These are phyloP conservation scores for Aspergillus sp. DNA, from an alignment of 2,329 filamentous ascomycete species.

Conservation along the genomic window DNA sequence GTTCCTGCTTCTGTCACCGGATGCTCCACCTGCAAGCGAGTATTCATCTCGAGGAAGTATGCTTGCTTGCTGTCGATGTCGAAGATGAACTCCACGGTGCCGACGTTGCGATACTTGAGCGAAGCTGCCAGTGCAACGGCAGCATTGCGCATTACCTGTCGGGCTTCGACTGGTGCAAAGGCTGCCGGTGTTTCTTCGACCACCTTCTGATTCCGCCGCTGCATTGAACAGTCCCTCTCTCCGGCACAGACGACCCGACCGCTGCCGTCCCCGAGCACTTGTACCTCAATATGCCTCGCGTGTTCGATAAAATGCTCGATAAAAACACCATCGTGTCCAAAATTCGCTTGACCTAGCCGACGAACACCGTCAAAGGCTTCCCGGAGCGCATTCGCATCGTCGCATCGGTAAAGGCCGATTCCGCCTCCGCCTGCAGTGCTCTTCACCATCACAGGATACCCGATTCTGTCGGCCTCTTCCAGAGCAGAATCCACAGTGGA, in stretches of 20 bases:
- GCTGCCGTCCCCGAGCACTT: conserved; percentile 42
- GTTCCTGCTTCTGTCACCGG: conserved; percentile 48
- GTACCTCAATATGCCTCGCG: conserved; percentile 56
- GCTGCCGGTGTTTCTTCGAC: conserved; percentile 53
- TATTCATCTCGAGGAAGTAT: conserved; percentile 57
- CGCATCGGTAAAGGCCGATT: conserved; percentile 1
- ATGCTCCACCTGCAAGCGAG: conserved; percentile 57
- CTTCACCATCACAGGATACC: conserved; percentile 12
- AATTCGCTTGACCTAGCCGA: background rate
- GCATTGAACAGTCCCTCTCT: conserved; percentile 58
- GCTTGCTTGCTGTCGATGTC: conserved; percentile 44
- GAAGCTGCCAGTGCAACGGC: conserved; percentile 43
- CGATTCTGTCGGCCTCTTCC: conserved; percentile 1
- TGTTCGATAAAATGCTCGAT: background rate
- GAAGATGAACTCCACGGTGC: conserved; percentile 54
- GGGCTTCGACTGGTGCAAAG: conserved; percentile 36
- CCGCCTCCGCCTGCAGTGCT: conserved; percentile 13
- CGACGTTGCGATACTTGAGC: conserved; percentile 48
- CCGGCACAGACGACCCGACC: conserved; percentile 42
- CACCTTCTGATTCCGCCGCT: conserved; percentile 58
- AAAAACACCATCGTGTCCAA: conserved; percentile 1
- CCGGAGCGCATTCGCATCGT: background rate
- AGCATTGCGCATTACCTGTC: conserved; percentile 42
- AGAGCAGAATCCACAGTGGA: background rate
- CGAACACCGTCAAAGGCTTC: conserved; percentile 2